Conservation (phyloP, 1,284 basidiomycete species). For the Thecaphora thlaspeos region DNA sequence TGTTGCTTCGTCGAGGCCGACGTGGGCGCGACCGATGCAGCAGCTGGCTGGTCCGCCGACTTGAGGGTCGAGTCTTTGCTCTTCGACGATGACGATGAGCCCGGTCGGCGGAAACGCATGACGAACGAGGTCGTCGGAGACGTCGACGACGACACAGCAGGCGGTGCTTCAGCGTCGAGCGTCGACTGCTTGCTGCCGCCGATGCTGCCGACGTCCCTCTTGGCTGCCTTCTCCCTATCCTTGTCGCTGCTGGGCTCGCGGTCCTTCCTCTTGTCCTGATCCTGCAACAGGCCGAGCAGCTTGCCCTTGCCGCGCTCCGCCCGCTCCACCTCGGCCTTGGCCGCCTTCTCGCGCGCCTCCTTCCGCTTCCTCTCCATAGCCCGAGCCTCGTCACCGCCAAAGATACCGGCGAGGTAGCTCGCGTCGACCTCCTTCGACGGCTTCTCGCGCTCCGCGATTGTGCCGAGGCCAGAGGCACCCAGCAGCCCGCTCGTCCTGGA, state of each 20-base stretch:
- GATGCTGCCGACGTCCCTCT: too few species aligned
- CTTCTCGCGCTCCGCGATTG: slow-evolving; percentile 34
- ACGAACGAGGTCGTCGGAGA: slow-evolving; percentile 10
- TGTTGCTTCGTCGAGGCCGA: too few species aligned
- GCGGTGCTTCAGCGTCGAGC: not conserved
- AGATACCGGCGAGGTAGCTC: slow-evolving; percentile 41
- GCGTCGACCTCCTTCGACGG: slow-evolving; percentile 32
- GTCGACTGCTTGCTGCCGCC: too few species aligned
- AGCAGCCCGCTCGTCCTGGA: slow-evolving; percentile 18
- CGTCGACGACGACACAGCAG: not conserved
- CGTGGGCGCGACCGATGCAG: too few species aligned
- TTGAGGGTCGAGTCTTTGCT: not conserved
- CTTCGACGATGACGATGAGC: slow-evolving; percentile 20
- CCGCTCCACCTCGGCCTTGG: not conserved
- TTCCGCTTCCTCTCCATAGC: slow-evolving; percentile 11
- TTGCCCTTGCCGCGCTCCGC: not conserved
- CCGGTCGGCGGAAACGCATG: slow-evolving; percentile 31
- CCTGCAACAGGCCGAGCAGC: too few species aligned
- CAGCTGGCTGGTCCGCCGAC: too few species aligned
- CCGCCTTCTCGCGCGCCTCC: slow-evolving; percentile 2
- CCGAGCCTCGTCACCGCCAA: slow-evolving; percentile 28
- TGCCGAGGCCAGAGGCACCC: slow-evolving; percentile 20
- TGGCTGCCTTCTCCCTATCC: too few species aligned
- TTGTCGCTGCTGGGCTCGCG: too few species aligned
- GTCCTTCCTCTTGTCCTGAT: too few species aligned